A percentile compares a stretch with the other conserved stretches of the same genome.
These are phyloP conservation scores for Daedalea quercina DNA, from an alignment of 768 basidiomycete genomes.

Conservation along the genomic window DNA sequence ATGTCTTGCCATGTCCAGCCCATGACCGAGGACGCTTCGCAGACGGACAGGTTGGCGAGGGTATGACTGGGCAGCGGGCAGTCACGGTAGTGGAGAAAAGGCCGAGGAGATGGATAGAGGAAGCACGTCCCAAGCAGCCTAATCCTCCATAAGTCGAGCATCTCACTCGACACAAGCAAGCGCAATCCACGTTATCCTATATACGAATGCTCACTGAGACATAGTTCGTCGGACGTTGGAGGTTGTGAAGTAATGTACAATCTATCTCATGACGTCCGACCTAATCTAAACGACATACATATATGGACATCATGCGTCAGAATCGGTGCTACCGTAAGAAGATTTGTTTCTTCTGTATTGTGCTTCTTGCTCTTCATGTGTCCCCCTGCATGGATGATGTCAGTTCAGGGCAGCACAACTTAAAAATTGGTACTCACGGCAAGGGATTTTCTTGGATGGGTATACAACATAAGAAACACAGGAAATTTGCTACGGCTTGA, in stretches of 20 bases:
- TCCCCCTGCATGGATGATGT: slow-evolving; percentile 36
- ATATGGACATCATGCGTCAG: slow-evolving; percentile 7
- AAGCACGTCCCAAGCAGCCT: slow-evolving; percentile 29
- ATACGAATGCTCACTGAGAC: not conserved
- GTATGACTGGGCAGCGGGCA: slow-evolving; percentile 18
- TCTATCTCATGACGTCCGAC: slow-evolving; percentile 3
- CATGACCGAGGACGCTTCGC: slow-evolving; percentile 53
- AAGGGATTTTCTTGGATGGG: slow-evolving; percentile 72
- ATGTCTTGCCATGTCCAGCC: slow-evolving; percentile 77
- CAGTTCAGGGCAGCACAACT: not conserved
- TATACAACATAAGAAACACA: slow-evolving; percentile 61
- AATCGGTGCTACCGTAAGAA: slow-evolving; percentile 9
- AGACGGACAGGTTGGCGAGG: slow-evolving; percentile 30
- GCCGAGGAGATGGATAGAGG: slow-evolving; percentile 79
- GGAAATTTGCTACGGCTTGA: slow-evolving; percentile 60
- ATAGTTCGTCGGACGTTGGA: not conserved
- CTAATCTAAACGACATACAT: not conserved
- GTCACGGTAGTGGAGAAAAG: slow-evolving; percentile 46
- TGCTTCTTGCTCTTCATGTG: slow-evolving; percentile 55
- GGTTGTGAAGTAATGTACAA: slow-evolving; percentile 7
- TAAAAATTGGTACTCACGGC: slow-evolving; percentile 30
- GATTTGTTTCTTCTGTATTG: slow-evolving; percentile 40
- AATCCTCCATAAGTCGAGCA: not conserved
- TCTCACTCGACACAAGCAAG: not conserved
- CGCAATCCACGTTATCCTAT: not conserved